Conservation (phyloP, 2,329 filamentous ascomycete species). For the Colletotrichum liriopes region DNA sequence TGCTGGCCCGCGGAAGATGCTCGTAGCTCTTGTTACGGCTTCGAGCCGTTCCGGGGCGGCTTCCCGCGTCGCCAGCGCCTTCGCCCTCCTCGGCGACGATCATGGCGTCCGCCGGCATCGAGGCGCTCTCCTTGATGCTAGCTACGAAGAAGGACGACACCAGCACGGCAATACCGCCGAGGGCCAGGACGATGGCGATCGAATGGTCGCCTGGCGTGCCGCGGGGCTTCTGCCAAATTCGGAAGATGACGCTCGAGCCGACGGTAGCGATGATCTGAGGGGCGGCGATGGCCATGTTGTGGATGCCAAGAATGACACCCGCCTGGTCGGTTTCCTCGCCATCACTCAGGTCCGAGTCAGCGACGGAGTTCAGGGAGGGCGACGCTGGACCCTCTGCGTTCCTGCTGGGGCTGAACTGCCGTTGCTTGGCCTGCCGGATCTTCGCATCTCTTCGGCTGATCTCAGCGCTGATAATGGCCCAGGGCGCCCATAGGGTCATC, state of each 20-base stretch:
- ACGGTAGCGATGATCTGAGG: constrained; percentile 94
- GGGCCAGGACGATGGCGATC: constrained; percentile 87
- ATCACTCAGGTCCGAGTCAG: constrained; percentile 50
- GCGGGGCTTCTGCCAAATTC: constrained; percentile 87
- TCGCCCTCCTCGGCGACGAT: constrained; percentile 62
- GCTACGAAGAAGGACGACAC: constrained; percentile 82
- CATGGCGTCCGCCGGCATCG: constrained; percentile 56
- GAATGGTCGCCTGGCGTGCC: constrained; percentile 88
- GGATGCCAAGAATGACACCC: constrained; percentile 92
- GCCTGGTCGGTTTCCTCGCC: constrained; percentile 80
- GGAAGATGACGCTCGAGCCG: constrained; percentile 87
- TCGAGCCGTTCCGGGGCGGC: constrained; percentile 49
- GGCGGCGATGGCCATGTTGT: constrained; percentile 94
- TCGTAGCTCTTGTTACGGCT: constrained; percentile 60
- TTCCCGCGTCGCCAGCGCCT: constrained; percentile 43
- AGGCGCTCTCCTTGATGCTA: constrained; percentile 74
- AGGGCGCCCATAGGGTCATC: constrained; percentile 93
- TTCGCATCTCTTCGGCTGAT: constrained; percentile 85
- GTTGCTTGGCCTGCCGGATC: constrained; percentile 57
- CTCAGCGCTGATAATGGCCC: constrained; percentile 94
- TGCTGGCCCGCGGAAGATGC: constrained; percentile 58
- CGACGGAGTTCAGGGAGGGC: constrained; percentile 32
- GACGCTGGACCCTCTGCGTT: constrained; percentile 27
- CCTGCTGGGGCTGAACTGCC: constrained; percentile 43
- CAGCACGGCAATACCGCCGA: constrained; percentile 85